Conservation (phyloP, 2,329 filamentous ascomycete species). For the Mariannaea elegans region DNA sequence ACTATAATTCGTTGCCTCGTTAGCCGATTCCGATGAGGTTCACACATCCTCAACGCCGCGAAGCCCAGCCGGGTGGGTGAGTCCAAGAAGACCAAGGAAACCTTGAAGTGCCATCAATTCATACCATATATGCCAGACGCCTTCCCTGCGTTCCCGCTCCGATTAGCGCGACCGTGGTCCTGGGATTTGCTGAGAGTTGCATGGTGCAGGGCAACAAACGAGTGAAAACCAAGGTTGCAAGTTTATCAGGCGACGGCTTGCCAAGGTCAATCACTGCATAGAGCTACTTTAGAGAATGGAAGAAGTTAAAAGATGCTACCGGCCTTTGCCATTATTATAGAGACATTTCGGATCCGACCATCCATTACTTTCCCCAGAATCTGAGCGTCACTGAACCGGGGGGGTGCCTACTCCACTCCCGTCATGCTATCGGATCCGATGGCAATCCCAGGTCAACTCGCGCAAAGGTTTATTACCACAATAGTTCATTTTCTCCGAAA, state of each 20-base stretch:
- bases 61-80: too few species aligned
- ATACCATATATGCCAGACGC: constrained; percentile 44
- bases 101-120: background rate
- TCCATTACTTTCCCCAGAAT: too few species aligned
- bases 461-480: too few species aligned
- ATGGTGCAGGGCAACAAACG: constrained; percentile 7
- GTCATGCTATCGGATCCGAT: constrained; percentile 10
- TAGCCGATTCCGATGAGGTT: background rate
- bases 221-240: too few species aligned
- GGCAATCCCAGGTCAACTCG: background rate
- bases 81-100: background rate
- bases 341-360: background rate
- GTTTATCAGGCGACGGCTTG: too few species aligned
- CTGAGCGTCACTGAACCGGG: too few species aligned
- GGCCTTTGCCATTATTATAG: background rate
- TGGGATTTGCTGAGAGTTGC: constrained; percentile 23
- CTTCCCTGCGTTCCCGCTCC: constrained; percentile 44
- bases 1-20: constrained; percentile 24
- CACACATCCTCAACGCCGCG: too few species aligned
- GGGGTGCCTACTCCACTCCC: background rate
- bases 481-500: too few species aligned
- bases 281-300: background rate
- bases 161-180: constrained; percentile 36
- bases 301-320: background rate
- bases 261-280: background rate